These are phyloP conservation scores for Leucoagaricus sp. DNA, from an alignment of 1,284 basidiomycete genomes.

Conservation along the genomic window DNA sequence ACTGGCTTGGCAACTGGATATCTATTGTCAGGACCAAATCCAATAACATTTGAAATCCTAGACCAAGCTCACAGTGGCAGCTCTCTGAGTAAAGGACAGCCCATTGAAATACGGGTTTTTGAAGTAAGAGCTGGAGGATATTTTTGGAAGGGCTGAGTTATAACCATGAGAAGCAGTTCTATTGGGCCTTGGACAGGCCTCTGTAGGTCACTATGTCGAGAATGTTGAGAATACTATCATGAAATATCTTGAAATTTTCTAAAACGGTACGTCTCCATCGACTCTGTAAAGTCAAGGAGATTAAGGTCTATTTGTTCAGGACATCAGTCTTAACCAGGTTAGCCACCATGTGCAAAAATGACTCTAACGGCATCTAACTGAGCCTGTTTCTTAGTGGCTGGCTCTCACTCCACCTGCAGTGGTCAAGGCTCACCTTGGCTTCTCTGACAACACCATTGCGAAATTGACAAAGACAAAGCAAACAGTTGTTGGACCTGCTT, in stretches of 20 bases:
- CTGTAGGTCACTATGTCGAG: slow-evolving; percentile 68
- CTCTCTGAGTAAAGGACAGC: too few species aligned
- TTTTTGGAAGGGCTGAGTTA: too few species aligned
- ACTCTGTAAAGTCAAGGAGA: background rate
- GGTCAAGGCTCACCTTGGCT: slow-evolving; percentile 61
- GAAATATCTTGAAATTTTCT: slow-evolving; percentile 67
- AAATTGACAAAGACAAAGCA: slow-evolving; percentile 57
- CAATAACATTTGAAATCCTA: too few species aligned
- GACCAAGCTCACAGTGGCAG: too few species aligned
- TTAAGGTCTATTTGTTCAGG: slow-evolving; percentile 35
- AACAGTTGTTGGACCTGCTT: slow-evolving; percentile 43
- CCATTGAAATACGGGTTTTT: too few species aligned
- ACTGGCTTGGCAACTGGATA: too few species aligned
- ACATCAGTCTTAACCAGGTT: slow-evolving; percentile 64
- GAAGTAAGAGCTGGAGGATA: too few species aligned
- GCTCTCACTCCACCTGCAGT: slow-evolving; percentile 63
- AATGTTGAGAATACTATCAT: slow-evolving; percentile 67
- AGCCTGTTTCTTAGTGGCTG: slow-evolving; percentile 53
- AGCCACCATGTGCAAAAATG: slow-evolving; percentile 6
- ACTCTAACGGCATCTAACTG: slow-evolving; percentile 10
- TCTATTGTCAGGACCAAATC: too few species aligned
- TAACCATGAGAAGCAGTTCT: too few species aligned
- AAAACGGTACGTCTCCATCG: slow-evolving; percentile 41
- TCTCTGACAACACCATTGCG: slow-evolving; percentile 53
- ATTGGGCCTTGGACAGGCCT: too few species aligned